Percentiles rank a stretch among this genome's conserved stretches.
phyloP scores from a whole-genome alignment of 2,329 filamentous ascomycete species.

The Colletotrichum chlorophyti region DNA sequence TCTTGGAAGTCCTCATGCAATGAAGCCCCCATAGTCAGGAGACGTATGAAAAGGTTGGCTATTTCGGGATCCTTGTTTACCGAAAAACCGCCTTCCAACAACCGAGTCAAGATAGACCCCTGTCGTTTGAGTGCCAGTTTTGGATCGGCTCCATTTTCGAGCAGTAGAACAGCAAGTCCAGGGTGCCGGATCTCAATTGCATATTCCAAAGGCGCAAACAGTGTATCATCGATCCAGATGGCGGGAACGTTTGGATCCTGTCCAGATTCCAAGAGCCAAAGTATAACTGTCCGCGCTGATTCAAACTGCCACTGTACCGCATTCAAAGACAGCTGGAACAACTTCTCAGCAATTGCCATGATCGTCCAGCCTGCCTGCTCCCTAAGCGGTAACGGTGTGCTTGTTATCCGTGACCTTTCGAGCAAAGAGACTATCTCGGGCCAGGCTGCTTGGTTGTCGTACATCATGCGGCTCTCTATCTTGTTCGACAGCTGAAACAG shows the following conservation, averaged over 20 bases:
- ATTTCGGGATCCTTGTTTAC: not conserved
- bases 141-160: not conserved
- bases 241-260: not conserved
- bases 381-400: not conserved
- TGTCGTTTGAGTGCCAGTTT: too few species aligned
- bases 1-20: not conserved
- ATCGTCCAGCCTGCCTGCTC: not conserved
- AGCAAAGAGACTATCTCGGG: not conserved
- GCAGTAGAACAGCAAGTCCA: not conserved
- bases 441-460: too few species aligned
- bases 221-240: accelerated
- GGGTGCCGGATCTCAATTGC: accelerated
- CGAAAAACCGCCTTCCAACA: not conserved
- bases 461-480: too few species aligned
- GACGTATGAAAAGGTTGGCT: not conserved
- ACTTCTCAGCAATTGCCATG: not conserved
- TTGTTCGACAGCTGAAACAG: not conserved
- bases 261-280: not conserved
- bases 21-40: not conserved
- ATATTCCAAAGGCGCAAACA: not conserved
- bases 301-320: too few species aligned
- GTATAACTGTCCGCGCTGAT: not conserved
- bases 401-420: not conserved
- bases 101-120: too few species aligned
- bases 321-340: not conserved